phyloP scores from a whole-genome alignment of 2,329 filamentous ascomycete species.

The Aspergillus awamori region DNA sequence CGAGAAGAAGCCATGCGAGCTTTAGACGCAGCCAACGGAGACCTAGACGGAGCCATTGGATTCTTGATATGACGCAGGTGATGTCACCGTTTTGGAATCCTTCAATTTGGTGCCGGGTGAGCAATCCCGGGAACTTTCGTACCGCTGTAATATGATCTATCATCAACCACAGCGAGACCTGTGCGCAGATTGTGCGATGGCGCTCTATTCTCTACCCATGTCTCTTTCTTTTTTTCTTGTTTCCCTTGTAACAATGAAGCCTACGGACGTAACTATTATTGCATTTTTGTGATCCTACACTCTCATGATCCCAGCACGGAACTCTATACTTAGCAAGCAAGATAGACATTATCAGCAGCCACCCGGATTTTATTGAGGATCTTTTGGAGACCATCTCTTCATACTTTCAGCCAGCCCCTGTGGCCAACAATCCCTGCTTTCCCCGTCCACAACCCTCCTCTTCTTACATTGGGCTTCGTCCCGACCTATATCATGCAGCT shows the following conservation, averaged over 20 bases:
- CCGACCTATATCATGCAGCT: background rate
- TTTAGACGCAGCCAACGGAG: slow-evolving; percentile 78
- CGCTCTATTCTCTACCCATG: background rate
- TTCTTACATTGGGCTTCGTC: background rate
- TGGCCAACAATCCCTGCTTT: background rate
- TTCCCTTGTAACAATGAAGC: slow-evolving; percentile 3
- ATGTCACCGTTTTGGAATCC: slow-evolving; percentile 10
- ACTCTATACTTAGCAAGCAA: background rate
- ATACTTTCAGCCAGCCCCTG: background rate
- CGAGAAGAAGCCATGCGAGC: slow-evolving; percentile 76
- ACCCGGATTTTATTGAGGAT: background rate
- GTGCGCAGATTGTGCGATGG: slow-evolving; percentile 6
- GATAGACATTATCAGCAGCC: slow-evolving; percentile 5
- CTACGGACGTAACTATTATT: slow-evolving; percentile 4
- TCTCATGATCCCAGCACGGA: background rate
- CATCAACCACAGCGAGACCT: background rate
- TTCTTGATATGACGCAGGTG: slow-evolving; percentile 61
- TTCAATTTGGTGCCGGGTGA: background rate
- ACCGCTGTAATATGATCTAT: slow-evolving; percentile 11
- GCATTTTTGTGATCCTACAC: background rate
- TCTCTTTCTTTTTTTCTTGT: background rate
- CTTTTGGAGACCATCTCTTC: background rate
- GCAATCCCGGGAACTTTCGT: slow-evolving; percentile 7
- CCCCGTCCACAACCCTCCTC: background rate
- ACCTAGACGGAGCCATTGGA: slow-evolving; percentile 85